phyloP scores from a whole-genome alignment of 2,329 filamentous ascomycete genomes.

The Neurospora sp. region DNA sequence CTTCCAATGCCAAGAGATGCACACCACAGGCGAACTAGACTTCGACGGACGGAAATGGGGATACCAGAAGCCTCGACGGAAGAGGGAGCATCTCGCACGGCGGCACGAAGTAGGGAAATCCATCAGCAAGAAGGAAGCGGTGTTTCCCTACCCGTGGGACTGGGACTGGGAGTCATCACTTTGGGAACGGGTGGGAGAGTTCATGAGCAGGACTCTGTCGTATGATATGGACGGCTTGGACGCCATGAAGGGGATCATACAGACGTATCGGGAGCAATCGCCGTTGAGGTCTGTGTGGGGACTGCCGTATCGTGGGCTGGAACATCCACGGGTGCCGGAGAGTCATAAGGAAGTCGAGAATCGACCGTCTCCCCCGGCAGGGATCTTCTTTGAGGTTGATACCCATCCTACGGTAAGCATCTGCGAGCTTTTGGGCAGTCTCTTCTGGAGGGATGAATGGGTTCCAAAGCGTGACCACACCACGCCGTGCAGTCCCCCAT shows the following conservation, averaged over 20 bases:
- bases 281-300: not conserved
- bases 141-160: not conserved
- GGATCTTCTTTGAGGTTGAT: not conserved
- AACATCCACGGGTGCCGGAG: not conserved
- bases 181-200: not conserved
- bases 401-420: not conserved
- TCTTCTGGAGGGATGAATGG: not conserved
- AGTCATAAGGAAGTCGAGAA: not conserved
- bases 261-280: not conserved
- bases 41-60: not conserved
- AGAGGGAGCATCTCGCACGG: not conserved
- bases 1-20: conserved; percentile 4
- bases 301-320: not conserved
- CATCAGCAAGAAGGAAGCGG: not conserved
- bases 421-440: not conserved
- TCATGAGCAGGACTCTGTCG: not conserved
- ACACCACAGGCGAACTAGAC: not conserved
- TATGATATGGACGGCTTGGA: not conserved
- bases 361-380: not conserved
- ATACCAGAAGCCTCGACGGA: not conserved
- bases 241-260: not conserved
- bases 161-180: not conserved
- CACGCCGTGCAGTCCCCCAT: too few species aligned
- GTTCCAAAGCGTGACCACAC: too few species aligned
- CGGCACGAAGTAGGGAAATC: not conserved